phyloP scores from a whole-genome alignment of 257 asterid genomes.

The Paraleonurus japonicus region DNA sequence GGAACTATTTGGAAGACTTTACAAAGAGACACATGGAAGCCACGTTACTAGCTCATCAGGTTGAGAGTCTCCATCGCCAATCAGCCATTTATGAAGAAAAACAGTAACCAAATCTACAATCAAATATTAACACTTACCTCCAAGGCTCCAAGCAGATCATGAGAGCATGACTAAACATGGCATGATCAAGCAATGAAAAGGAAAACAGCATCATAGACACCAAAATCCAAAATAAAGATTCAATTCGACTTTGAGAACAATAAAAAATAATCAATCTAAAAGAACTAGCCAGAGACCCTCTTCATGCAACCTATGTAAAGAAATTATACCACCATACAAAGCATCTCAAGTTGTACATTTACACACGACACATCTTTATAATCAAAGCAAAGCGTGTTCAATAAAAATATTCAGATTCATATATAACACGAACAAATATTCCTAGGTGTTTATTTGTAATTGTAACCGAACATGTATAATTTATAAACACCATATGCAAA shows the following conservation, averaged over 20 bases:
- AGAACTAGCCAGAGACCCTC: slow-evolving; percentile 16
- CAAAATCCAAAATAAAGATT: slow-evolving; percentile 11
- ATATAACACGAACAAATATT: slow-evolving; percentile 18
- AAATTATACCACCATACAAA: slow-evolving; percentile 22
- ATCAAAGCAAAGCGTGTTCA: not conserved
- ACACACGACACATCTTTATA: slow-evolving; percentile 7
- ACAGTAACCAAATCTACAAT: not conserved
- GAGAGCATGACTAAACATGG: slow-evolving; percentile 26
- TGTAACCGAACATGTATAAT: slow-evolving; percentile 20
- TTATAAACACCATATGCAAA: slow-evolving; percentile 21
- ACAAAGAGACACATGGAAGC: not conserved
- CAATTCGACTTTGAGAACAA: not conserved
- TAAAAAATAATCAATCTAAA: not conserved
- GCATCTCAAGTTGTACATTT: slow-evolving; percentile 33
- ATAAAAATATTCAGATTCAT: slow-evolving; percentile 3
- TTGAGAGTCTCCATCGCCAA: not conserved
- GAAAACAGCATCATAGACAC: not conserved
- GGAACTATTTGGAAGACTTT: not conserved
- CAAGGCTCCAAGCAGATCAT: slow-evolving; percentile 26
- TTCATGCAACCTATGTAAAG: slow-evolving; percentile 8
- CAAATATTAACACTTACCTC: not conserved
- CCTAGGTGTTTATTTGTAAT: slow-evolving; percentile 23
- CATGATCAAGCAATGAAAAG: slow-evolving; percentile 16
- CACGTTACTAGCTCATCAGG: not conserved
- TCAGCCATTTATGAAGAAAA: not conserved